Conservation (phyloP, 192 early-diverging fungal genomes). For the Phlyctochytrium planicorne region DNA sequence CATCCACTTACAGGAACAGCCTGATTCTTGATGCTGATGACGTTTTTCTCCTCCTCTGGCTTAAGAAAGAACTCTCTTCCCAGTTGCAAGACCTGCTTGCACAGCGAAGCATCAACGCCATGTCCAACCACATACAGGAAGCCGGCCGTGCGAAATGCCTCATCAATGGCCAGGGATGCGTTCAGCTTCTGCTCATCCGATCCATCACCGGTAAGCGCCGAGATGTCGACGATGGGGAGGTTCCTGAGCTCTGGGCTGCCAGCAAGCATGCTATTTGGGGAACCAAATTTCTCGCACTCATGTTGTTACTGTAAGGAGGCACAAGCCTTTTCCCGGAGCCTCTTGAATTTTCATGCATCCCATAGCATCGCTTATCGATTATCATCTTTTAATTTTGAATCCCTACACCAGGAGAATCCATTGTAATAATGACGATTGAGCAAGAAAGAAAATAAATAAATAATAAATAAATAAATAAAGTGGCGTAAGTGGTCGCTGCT, state of each 20-base stretch:
- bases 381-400: too few species aligned
- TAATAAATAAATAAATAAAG: too few species aligned
- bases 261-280: too few species aligned
- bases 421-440: too few species aligned
- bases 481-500: too few species aligned
- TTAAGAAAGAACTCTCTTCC: background rate
- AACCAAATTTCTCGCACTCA: too few species aligned
- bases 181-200: background rate
- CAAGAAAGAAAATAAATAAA: too few species aligned
- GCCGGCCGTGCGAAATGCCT: background rate
- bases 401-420: too few species aligned
- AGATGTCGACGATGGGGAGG: conserved; percentile 1
- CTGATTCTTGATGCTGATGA: background rate
- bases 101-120: background rate
- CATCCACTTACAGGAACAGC: background rate
- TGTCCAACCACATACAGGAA: background rate
- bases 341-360: too few species aligned
- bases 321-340: too few species aligned
- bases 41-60: background rate
- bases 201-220: background rate
- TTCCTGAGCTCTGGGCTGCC: background rate
- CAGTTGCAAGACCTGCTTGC: background rate
- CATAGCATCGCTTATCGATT: too few species aligned
- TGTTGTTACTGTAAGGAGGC: too few species aligned
- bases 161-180: background rate